Conservation (phyloP, 352 stramenopile genomes). For the Phytopythium delawarense region DNA sequence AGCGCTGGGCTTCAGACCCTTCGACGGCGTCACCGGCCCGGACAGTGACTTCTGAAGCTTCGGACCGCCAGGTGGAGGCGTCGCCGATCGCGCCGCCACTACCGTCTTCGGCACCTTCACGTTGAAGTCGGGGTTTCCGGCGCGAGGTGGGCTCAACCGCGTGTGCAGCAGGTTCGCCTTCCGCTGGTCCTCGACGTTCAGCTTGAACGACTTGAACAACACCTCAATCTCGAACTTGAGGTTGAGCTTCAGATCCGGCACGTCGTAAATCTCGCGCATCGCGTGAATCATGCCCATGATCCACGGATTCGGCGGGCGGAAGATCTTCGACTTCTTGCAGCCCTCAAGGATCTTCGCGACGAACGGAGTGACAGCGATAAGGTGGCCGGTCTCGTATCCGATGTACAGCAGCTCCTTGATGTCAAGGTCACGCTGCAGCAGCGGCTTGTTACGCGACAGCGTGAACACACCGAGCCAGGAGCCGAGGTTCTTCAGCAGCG, state of each 20-base stretch:
- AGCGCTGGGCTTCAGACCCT: conserved; percentile 37
- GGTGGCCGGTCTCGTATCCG: conserved; percentile 92
- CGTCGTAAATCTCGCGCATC: conserved; percentile 97
- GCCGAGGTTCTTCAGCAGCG: conserved; percentile 98
- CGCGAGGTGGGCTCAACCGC: conserved; percentile 88
- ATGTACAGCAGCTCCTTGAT: conserved; percentile 98
- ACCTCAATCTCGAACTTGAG: conserved; percentile 99
- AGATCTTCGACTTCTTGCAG: conserved; percentile 97
- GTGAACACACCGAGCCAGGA: conserved; percentile 99
- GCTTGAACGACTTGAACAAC: conserved; percentile 98
- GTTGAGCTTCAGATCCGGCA: conserved; percentile 99
- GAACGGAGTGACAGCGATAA: conserved; percentile 98
- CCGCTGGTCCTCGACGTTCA: conserved; percentile 96
- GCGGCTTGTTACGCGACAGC: conserved; percentile 95
- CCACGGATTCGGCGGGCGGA: conserved; percentile 98
- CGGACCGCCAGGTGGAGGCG: conserved; percentile 42
- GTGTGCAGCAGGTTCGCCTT: conserved; percentile 90
- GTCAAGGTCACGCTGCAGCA: conserved; percentile 97
- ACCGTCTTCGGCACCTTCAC: conserved; percentile 85
- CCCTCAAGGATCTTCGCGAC: conserved; percentile 98
- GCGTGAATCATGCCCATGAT: conserved; percentile 98
- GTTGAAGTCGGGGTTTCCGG: conserved; percentile 99
- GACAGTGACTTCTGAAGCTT: conserved; percentile 34
- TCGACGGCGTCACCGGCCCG: conserved; percentile 54
- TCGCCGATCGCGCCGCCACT: conserved; percentile 37